Base-by-base conservation (phyloP, 129 eudicot genomes). In the Tagetes patula region DNA sequence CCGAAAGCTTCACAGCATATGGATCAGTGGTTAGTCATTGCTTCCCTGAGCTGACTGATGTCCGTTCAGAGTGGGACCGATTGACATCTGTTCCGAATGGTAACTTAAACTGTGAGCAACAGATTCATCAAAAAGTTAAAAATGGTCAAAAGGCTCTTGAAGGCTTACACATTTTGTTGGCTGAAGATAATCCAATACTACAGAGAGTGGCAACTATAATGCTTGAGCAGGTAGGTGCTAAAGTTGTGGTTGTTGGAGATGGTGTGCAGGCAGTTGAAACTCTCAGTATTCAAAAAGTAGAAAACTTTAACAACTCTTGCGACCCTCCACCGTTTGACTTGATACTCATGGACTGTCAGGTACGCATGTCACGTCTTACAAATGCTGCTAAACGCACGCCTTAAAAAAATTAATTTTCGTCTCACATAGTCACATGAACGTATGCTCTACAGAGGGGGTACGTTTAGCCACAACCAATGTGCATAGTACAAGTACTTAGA, bases 261-360 rank as follows among this genome's bases (percentile, higher is more conserved):
- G 99, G 97, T 69, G 20, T 82, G 72, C 96, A 87, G 82, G 99
- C 91, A 33, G 97, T 94, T 31, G 86, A 88, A 66, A 88, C 96
- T 69, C 91, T 93, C 20, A 79, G 82, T 46, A 27, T 62, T 71
- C 48, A 77, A 31, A 73, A 67, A 77, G 65, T 79, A 50, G 77
- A 84, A 12, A 80, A 80, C 20, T 33, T 65, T 31, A 31, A 33
- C 11, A 66, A 71, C 49, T 72, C 79, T 71, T 58, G 59, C 39
- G 72, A 78, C 54, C 43, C 27, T 74, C 72, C 75, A 54, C 75
- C 83, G 9, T 90, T 76, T 32, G 97, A 94, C 79, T 86, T 94
- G 84, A 80, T 94, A 59, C 91, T 94, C 48, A 94, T 94, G 99
- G 99, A 94, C 72, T 94, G 99, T 74, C 99, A 94, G 84, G 98